These are phyloP conservation scores for Ceratocystis lukuohia DNA, from an alignment of 2,329 filamentous ascomycete genomes.

Conservation along the genomic window DNA sequence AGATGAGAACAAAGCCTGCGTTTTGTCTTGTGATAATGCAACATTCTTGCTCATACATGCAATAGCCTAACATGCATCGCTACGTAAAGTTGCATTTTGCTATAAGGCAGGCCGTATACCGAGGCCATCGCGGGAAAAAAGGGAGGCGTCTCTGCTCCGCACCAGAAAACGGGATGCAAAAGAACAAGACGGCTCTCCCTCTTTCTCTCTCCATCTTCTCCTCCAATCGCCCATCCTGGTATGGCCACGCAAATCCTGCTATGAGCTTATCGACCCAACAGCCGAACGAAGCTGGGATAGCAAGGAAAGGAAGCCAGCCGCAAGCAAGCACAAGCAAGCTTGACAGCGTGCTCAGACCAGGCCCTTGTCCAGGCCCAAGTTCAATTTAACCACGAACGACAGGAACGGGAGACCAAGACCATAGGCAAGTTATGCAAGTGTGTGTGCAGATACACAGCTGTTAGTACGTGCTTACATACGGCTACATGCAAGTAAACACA, in stretches of 20 bases:
- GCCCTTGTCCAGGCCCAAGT: background rate
- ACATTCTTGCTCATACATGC: background rate
- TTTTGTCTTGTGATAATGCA: background rate
- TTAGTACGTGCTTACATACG: background rate
- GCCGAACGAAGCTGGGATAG: background rate
- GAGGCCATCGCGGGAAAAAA: background rate
- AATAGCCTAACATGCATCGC: background rate
- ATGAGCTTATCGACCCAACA: conserved; percentile 4
- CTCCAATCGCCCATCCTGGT: background rate
- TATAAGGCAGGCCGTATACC: too few species aligned
- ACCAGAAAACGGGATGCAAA: background rate
- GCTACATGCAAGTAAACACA: background rate
- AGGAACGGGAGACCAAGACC: background rate
- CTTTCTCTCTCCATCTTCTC: background rate
- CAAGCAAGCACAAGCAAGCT: background rate
- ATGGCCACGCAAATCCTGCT: background rate
- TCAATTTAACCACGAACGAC: background rate
- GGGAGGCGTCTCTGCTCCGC: background rate
- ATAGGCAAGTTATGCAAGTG: background rate
- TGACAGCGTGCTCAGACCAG: conserved; percentile 2
- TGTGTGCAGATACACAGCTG: background rate
- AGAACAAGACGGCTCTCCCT: background rate
- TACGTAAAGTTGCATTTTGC: too few species aligned
- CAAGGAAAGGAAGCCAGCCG: background rate
- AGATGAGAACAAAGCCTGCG: background rate